Base-by-base conservation (phyloP, 192 early-diverging fungal genomes). In the Podila clonocystis region DNA sequence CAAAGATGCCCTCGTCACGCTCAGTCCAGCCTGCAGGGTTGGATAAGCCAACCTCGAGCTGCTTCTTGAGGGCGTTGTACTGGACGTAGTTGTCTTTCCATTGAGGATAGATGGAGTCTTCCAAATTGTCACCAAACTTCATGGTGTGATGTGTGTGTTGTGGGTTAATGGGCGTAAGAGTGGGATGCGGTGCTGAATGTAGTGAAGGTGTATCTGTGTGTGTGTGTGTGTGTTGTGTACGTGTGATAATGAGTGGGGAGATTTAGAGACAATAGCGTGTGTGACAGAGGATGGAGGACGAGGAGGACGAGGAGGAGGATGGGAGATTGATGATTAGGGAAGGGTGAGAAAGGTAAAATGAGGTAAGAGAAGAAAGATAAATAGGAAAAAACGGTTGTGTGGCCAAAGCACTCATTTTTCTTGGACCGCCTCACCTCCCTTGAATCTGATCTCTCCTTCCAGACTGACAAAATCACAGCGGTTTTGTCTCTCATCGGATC, bases 121-220 rank as follows among this genome's bases (percentile, higher is more conserved):
- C 82, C 45, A 97, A 85, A 82, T 94, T 93, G 59, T 89, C 87
- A 48, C 96, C 96, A 88, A 96, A 97, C 87, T 97, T 97, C 96
- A 97, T 97, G 36, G 50, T 52, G 55, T 49, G 41, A 45, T 45
- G 15, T 15, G 41, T 45, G 15, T 15, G 41, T 45, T 1, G 1
- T 13, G 11, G 12, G 41, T 15, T 45, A 45, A 45, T 45, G 34
- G 9, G 34, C 1, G 9, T 45, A 15, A 45, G 41, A 13, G 41
- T 45, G 41, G 4, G 41, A 3, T 3, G 41, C 17, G 41, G 41
- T 1, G 13, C 3, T 45, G 41, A 1, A 15, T 12, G 12, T 41
- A 11, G 1, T 2, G 13, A 45, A 0, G 41, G 41, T 45, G 41
- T 17, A 15, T 12, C 13, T 1, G 41, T 41, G 38, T 9, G 38